Base-by-base conservation (phyloP, 2,329 filamentous ascomycete genomes). In the Pestalotiopsis sp. region DNA sequence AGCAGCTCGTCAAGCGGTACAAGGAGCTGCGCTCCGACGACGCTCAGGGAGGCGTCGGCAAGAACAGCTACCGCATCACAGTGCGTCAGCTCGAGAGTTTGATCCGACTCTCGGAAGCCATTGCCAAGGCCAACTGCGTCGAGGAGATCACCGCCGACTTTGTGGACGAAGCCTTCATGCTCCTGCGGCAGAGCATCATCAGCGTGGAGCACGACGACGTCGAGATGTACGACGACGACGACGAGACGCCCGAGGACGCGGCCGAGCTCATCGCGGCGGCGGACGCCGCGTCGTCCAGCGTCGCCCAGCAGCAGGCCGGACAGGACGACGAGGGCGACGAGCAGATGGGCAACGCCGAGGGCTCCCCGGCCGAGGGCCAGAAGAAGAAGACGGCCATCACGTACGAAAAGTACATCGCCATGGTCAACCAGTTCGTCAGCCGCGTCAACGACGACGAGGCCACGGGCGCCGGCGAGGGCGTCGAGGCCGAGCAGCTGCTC, bases 161-260 rank as follows among this genome's bases (percentile, higher is more conserved):
- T 81, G 96, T 99, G 17, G 88, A 92, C 56, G 96, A 99, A 81
- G 96, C 95, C 0, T 98, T 92, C 80, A 94, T 96, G 74, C 87
- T 99, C 11, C 88, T 99, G 13, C 87, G 94, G 57, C 95, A 98
- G 81, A 96, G 93, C 80, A 99, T 99, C 79, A 98, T 99, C 75
- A 96, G 93, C 1, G 96, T 99, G 31, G 96, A 99, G 81, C 96
- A 98, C 77, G 96, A 99, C 75, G 96, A 99, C 75, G 91, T 99
- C 17, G 95, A 98, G 77, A 91, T 99, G 70, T 94, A 97, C 66
- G 94, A 95, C 5, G 89, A 91, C 5, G 91, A 93, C 3, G 92
- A 93, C 23, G 89, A 66, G 52, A 90, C 23, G 14, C 75, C 75
- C 69, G 83, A 83, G 70, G 84, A 85, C 70, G 79, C 83, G 68